A percentile compares a stretch with the other conserved stretches of the same genome.
Evolutionary conservation across 2,329 filamentous ascomycete species (phyloP).

Genomic region (Alternaria novae-zelandiae): DNA sequence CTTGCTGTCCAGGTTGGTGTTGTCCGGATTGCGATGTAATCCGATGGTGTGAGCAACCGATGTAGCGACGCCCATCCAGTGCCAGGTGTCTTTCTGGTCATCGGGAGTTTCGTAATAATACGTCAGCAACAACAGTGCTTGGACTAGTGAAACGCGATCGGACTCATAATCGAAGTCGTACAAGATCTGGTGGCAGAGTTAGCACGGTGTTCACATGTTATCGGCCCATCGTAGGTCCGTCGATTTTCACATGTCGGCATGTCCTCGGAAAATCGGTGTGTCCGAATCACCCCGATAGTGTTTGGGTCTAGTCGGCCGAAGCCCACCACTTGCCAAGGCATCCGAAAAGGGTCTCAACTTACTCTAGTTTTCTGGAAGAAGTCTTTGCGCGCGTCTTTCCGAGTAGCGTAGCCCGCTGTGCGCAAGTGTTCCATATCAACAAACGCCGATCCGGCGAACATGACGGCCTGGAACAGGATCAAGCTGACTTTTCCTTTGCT

Average conservation of each 20-base stretch:
- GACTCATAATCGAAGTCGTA: constrained; percentile 97
- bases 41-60: constrained; percentile 93
- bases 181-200: constrained; percentile 64
- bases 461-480: constrained; percentile 89
- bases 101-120: constrained; percentile 98
- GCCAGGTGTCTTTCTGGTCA: constrained; percentile 97
- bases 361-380: constrained; percentile 90
- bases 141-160: constrained; percentile 86
- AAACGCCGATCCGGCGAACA: constrained; percentile 91
- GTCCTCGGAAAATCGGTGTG: constrained; percentile 12
- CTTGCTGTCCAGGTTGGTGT: constrained; percentile 74
- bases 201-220: constrained; percentile 12
- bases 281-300: constrained; percentile 6
- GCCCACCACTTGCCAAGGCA: constrained; percentile 1
- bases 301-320: constrained; percentile 16
- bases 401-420: constrained; percentile 75
- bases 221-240: neutral
- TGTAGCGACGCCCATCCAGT: constrained; percentile 97
- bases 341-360: constrained; percentile 47
- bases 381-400: constrained; percentile 82
- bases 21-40: constrained; percentile 82
- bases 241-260: constrained; percentile 17
- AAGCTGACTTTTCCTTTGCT: constrained; percentile 76
- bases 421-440: constrained; percentile 79
- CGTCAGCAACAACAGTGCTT: constrained; percentile 88